phyloP scores from a whole-genome alignment of 2,329 filamentous ascomycete genomes.

The Colletotrichum lentis region DNA sequence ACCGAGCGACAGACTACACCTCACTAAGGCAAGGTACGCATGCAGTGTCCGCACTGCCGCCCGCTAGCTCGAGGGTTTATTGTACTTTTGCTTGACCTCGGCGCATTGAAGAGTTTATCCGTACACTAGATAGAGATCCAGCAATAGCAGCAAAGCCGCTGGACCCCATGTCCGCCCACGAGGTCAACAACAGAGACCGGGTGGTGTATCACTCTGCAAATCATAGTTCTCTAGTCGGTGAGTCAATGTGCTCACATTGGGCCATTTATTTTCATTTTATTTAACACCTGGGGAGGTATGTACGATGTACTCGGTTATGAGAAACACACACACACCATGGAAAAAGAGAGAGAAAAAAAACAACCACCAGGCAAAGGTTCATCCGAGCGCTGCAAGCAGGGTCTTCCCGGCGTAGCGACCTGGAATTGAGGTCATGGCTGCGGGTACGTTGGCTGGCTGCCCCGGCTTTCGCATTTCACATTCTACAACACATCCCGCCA shows the following conservation, averaged over 20 bases:
- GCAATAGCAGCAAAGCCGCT: not conserved
- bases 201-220: not conserved
- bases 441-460: conserved; percentile 23
- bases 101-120: conserved; percentile 1
- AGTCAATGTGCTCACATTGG: not conserved
- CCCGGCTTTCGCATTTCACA: conserved; percentile 5
- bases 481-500: conserved; percentile 2
- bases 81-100: not conserved
- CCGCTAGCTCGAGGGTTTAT: conserved; percentile 19
- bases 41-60: conserved; percentile 28
- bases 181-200: not conserved
- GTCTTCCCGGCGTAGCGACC: conserved; percentile 24
- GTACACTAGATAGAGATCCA: too few relatives aligned
- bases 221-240: not conserved
- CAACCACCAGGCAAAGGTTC: conserved; percentile 15
- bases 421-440: conserved; percentile 36
- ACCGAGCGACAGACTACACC: conserved; percentile 3
- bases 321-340: not conserved
- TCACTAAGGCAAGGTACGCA: conserved; percentile 37
- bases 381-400: conserved; percentile 33
- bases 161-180: not conserved
- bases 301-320: too few relatives aligned
- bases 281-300: too few relatives aligned
- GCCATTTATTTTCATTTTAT: not conserved
- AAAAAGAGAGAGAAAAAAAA: too few relatives aligned